These are phyloP conservation scores for Hansfordia pulvinata DNA, from an alignment of 2,329 filamentous ascomycete genomes.

Conservation along the genomic window DNA sequence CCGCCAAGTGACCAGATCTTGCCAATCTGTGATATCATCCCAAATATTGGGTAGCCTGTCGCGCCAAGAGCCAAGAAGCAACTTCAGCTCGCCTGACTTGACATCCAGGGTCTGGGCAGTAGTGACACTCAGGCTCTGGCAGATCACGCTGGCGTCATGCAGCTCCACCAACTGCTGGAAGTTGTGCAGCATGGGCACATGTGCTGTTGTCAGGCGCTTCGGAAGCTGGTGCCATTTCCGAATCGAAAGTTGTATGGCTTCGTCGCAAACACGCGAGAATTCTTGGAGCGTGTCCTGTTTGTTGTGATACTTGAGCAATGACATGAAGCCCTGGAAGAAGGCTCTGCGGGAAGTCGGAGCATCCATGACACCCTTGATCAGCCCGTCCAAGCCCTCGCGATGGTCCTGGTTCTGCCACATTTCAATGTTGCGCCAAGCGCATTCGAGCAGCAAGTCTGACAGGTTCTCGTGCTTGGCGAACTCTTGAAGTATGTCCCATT, in stretches of 20 bases:
- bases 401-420: conserved; percentile 84
- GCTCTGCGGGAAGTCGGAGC: conserved; percentile 84
- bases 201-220: conserved; percentile 81
- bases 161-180: conserved; percentile 97
- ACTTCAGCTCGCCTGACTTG: conserved; percentile 90
- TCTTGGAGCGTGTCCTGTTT: conserved; percentile 70
- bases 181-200: conserved; percentile 88
- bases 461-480: conserved; percentile 99
- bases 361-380: conserved; percentile 96
- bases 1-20: conserved; percentile 97
- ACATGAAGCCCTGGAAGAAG: conserved; percentile 99
- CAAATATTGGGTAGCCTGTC: conserved; percentile 93
- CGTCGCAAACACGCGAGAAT: conserved; percentile 84
- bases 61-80: conserved; percentile 87
- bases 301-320: conserved; percentile 83
- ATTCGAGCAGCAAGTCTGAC: conserved; percentile 88
- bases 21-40: conserved; percentile 99
- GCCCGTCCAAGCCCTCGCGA: conserved; percentile 76
- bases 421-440: conserved; percentile 89
- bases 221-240: conserved; percentile 99
- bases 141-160: conserved; percentile 95
- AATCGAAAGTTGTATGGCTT: conserved; percentile 93
- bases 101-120: conserved; percentile 75
- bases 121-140: conserved; percentile 75
- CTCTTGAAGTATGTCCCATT: conserved; percentile 96